Percentiles rank a stretch among this genome's conserved stretches.
phyloP scores from a whole-genome alignment of 2,329 filamentous ascomycete genomes.

The Neopestalotiopsis rosae region DNA sequence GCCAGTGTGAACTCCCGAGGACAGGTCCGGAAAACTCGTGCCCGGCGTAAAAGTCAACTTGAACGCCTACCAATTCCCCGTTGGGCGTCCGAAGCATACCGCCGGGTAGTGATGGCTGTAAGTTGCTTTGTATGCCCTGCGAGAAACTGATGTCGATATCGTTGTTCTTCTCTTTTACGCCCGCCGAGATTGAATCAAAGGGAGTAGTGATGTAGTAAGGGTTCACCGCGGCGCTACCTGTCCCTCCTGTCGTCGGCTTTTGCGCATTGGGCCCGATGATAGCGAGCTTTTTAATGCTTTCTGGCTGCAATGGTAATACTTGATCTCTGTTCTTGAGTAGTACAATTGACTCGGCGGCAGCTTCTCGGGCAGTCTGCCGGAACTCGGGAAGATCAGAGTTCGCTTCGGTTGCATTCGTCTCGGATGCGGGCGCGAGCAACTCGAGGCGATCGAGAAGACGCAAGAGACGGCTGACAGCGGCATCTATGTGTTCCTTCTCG shows the following conservation, averaged over 20 bases:
- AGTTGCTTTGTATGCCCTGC: background rate
- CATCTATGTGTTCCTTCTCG: background rate
- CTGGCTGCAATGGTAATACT: background rate
- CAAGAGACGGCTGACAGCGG: background rate
- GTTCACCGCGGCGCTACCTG: slow-evolving; percentile 5
- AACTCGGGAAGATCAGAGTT: background rate
- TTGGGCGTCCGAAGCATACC: background rate
- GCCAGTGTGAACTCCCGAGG: background rate
- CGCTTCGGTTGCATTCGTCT: background rate
- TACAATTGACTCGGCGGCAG: background rate
- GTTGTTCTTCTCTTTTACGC: background rate
- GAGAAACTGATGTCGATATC: background rate
- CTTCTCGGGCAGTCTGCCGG: background rate
- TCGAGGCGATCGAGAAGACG: background rate
- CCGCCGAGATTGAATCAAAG: background rate
- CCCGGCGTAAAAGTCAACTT: background rate
- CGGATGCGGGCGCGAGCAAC: background rate
- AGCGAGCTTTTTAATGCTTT: background rate
- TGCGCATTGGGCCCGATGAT: background rate
- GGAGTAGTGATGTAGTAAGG: slow-evolving; percentile 4
- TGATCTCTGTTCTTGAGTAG: background rate
- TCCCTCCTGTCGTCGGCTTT: background rate
- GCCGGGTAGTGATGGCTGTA: background rate
- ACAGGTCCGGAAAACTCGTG: background rate
- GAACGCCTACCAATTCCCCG: background rate